Percentiles rank a stretch among this genome's conserved stretches.
Evolutionary conservation across 2,329 filamentous ascomycete species (phyloP).

Genomic region (Macrophomina tecta): DNA sequence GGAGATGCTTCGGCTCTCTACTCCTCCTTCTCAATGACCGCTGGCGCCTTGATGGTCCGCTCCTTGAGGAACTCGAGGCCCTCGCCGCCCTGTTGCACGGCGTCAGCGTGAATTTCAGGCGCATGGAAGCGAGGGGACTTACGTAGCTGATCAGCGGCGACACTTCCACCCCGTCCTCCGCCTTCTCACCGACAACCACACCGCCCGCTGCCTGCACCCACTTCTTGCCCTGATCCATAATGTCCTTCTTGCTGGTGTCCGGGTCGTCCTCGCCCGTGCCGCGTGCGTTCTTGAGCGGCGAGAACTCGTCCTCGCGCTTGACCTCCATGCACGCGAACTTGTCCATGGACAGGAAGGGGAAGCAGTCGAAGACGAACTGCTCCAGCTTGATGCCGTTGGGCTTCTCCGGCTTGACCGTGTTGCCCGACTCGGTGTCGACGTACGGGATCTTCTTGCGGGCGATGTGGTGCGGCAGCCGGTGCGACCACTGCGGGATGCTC

Average conservation of each 20-base stretch:
- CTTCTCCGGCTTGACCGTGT: slow-evolving; percentile 86
- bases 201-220: slow-evolving; percentile 85
- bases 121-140: slow-evolving; percentile 55
- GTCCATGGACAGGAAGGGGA: slow-evolving; percentile 81
- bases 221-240: slow-evolving; percentile 85
- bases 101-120: slow-evolving; percentile 26
- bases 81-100: slow-evolving; percentile 61
- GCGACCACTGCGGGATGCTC: slow-evolving; percentile 83
- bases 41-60: slow-evolving; percentile 66
- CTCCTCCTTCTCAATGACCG: slow-evolving; percentile 67
- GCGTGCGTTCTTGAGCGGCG: slow-evolving; percentile 88
- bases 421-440: slow-evolving; percentile 76
- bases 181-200: slow-evolving; percentile 69
- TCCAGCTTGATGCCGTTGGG: slow-evolving; percentile 99
- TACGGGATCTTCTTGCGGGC: slow-evolving; percentile 98
- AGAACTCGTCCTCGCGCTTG: slow-evolving; percentile 96
- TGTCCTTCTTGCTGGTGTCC: slow-evolving; percentile 88
- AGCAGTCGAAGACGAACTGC: slow-evolving; percentile 99
- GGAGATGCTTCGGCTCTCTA: slow-evolving; percentile 32
- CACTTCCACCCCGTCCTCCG: slow-evolving; percentile 77
- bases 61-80: slow-evolving; percentile 66
- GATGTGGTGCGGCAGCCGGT: slow-evolving; percentile 91
- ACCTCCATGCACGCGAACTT: slow-evolving; percentile 98
- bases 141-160: slow-evolving; percentile 95
- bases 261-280: slow-evolving; percentile 86